Conservation (phyloP, 805 yeast species). For the Wickerhamomyces sydowiorum region DNA sequence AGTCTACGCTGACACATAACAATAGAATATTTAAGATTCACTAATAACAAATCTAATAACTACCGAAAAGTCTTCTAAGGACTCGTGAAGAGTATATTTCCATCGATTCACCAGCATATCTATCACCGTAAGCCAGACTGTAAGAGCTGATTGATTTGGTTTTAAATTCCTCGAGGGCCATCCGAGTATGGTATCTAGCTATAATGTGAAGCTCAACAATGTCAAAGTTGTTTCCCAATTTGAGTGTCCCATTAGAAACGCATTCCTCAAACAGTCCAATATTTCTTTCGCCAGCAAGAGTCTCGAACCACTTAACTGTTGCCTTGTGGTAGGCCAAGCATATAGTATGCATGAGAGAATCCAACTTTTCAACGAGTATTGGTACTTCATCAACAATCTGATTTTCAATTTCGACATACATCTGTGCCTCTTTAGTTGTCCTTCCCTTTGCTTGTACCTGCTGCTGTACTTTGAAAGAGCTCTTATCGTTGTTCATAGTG, state of each 20-base stretch:
- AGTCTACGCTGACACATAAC: neutral
- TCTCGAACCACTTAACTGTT: conserved; percentile 24
- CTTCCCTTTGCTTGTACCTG: conserved; percentile 1
- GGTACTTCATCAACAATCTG: conserved; percentile 28
- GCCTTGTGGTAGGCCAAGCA: conserved; percentile 19
- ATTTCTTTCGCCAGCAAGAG: conserved; percentile 24
- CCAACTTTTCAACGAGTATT: conserved; percentile 11
- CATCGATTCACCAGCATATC: neutral
- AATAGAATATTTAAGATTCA: neutral
- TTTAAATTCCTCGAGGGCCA: conserved; percentile 25
- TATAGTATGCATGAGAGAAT: conserved; percentile 11
- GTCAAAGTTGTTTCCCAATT: conserved; percentile 29
- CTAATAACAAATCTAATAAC: neutral
- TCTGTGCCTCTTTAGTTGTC: conserved; percentile 12
- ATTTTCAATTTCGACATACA: conserved; percentile 17
- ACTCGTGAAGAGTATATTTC: conserved; percentile 14
- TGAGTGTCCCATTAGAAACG: conserved; percentile 10
- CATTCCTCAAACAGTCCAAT: conserved; percentile 20
- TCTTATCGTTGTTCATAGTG: conserved; percentile 8
- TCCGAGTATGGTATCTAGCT: conserved; percentile 24
- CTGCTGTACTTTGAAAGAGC: neutral
- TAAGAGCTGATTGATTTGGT: neutral
- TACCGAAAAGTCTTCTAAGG: conserved; percentile 18
- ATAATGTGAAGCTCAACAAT: conserved; percentile 28
- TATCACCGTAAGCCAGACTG: conserved; percentile 1